These are phyloP conservation scores for Xylariaceae sp. DNA, from an alignment of 2,329 filamentous ascomycete genomes.

Conservation along the genomic window DNA sequence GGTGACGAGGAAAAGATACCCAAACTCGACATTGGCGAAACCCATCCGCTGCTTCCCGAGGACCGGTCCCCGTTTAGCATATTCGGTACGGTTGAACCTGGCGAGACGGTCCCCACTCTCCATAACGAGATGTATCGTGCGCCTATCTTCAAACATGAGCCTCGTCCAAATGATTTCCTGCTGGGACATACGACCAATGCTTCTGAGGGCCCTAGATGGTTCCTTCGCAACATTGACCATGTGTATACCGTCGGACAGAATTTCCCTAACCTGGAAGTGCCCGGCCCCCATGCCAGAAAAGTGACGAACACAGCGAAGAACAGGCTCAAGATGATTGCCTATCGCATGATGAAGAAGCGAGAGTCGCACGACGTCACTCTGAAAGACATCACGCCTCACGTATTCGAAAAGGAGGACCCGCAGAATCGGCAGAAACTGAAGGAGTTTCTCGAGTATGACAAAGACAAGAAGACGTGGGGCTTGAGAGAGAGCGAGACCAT, in stretches of 20 bases:
- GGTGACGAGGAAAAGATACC: constrained; percentile 69
- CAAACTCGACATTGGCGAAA: constrained; percentile 82
- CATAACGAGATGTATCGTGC: constrained; percentile 95
- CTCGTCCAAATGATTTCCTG: constrained; percentile 77
- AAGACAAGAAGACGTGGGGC: constrained; percentile 82
- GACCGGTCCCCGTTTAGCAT: constrained; percentile 94
- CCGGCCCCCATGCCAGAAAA: constrained; percentile 86
- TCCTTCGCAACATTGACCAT: constrained; percentile 83
- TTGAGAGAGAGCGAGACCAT: constrained; percentile 66
- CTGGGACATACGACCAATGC: constrained; percentile 78
- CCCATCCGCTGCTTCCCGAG: constrained; percentile 79
- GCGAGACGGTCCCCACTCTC: constrained; percentile 82
- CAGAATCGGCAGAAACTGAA: constrained; percentile 96
- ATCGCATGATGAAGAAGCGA: constrained; percentile 77
- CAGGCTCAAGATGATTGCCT: constrained; percentile 91
- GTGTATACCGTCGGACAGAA: constrained; percentile 88
- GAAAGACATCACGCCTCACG: constrained; percentile 83
- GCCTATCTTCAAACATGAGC: constrained; percentile 81
- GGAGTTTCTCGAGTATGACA: constrained; percentile 89
- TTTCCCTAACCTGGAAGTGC: constrained; percentile 86
- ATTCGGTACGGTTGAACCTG: constrained; percentile 87
- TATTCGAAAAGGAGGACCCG: constrained; percentile 87
- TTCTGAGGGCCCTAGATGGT: constrained; percentile 71
- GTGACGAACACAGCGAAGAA: constrained; percentile 97
- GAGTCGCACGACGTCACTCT: constrained; percentile 64